phyloP scores from a whole-genome alignment of 1,284 basidiomycete genomes.

The Rugosomyces carneus region DNA sequence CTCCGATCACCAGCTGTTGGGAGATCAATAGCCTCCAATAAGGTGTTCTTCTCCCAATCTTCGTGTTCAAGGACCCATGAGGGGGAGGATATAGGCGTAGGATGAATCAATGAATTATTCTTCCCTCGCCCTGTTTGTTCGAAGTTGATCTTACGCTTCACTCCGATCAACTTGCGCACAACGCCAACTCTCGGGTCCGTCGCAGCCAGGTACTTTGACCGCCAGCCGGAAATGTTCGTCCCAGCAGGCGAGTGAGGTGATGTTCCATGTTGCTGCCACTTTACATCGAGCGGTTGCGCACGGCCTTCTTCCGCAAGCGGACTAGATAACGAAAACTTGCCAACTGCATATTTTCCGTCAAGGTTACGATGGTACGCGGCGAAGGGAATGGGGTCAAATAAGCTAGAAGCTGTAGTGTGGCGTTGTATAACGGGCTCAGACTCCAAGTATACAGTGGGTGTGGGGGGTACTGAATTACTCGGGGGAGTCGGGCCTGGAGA shows the following conservation, averaged over 20 bases:
- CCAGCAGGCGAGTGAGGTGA: not conserved
- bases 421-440: constrained; percentile 12
- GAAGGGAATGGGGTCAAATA: constrained; percentile 70
- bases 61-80: constrained; percentile 35
- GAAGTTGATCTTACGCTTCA: constrained; percentile 48
- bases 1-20: not conserved
- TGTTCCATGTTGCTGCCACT: not conserved
- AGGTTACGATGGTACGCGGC: constrained; percentile 48
- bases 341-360: constrained; percentile 67
- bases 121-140: constrained; percentile 14
- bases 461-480: constrained; percentile 39
- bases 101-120: not conserved
- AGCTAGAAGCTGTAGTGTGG: constrained; percentile 15
- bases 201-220: constrained; percentile 38
- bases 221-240: not conserved
- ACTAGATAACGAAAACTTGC: constrained; percentile 69
- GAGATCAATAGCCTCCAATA: constrained; percentile 23
- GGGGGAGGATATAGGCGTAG: constrained; percentile 11
- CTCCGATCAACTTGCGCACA: constrained; percentile 55
- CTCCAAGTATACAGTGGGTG: constrained; percentile 40
- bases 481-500: constrained; percentile 29
- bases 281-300: constrained; percentile 6
- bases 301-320: constrained; percentile 46
- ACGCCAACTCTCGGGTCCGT: constrained; percentile 67
- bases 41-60: constrained; percentile 38